Evolutionary conservation across 2,329 filamentous ascomycete genomes (phyloP), one percentile per base, ranked within the genome.

Genomic region (Calonectria fujianensis): DNA sequence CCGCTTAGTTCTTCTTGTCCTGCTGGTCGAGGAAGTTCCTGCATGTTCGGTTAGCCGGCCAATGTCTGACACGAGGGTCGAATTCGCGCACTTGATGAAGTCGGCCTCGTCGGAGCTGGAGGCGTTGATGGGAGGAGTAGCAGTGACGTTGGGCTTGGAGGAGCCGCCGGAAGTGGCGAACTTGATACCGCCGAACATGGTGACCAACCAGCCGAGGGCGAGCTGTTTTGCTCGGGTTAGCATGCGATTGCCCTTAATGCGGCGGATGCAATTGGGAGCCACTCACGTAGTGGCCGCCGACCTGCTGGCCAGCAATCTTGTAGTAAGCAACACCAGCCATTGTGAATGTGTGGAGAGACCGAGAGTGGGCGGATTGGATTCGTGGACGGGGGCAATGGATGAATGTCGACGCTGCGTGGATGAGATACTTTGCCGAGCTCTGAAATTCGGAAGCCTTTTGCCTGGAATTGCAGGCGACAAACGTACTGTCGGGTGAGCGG

Each of bases 251-350:
- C 64, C 41, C 37, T 48, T 48, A 69, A 29, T 54, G 71, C 69
- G 45, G 54, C 69, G 57, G 59, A 32, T 67, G 71, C 69, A 69
- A 77, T 77, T 77, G 79, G 35, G 69, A 75, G 54, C 41, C 70
- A 89, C 91, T 83, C 81, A 92, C 91, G 86, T 91, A 88, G 87
- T 92, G 91, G 76, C 90, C 91, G 86, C 87, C 91, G 84, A 92
- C 84, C 85, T 91, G 88, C 83, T 87, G 88, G 86, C 91, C 91
- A 84, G 90, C 85, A 81, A 92, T 86, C 79, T 83, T 88, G 87
- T 92, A 92, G 78, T 83, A 83, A 76, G 84, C 81, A 78, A 83
- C 74, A 70, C 85, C 85, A 82, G 84, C 85, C 85, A 86, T 86
- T 80, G 72, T 83, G 78, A 79, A 74, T 75, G 73, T 73, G 77